Evolutionary conservation across 768 basidiomycete genomes (phyloP).

Genomic region (Galerina sulciceps): DNA sequence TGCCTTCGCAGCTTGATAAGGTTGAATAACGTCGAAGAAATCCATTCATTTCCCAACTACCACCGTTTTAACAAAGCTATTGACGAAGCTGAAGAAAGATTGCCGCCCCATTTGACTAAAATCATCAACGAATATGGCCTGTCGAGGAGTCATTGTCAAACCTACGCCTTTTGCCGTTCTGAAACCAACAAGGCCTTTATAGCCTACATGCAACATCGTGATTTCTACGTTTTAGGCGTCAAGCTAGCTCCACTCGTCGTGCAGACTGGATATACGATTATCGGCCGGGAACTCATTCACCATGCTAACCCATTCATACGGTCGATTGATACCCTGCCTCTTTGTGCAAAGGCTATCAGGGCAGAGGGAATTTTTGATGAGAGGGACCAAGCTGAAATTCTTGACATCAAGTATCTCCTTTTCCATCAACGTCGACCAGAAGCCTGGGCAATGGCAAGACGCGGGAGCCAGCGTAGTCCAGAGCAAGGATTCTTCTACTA

Average conservation of each 20-base stretch:
- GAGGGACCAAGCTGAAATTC: conserved; percentile 60
- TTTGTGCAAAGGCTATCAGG: conserved; percentile 61
- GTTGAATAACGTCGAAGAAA: conserved; percentile 47
- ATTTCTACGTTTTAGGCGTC: conserved; percentile 56
- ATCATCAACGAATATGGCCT: conserved; percentile 53
- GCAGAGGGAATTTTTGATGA: conserved; percentile 41
- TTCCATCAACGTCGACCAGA: conserved; percentile 51
- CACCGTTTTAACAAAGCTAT: conserved; percentile 46
- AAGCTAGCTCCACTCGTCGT: conserved; percentile 53
- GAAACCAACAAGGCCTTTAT: conserved; percentile 62
- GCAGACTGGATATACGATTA: conserved; percentile 62
- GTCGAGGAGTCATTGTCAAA: conserved; percentile 47
- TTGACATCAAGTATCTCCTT: conserved; percentile 65
- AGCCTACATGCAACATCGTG: conserved; percentile 44
- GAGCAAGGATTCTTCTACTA: conserved; percentile 69
- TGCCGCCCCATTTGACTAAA: conserved; percentile 51
- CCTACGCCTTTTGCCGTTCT: conserved; percentile 40
- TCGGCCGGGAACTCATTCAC: conserved; percentile 55
- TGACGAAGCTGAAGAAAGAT: conserved; percentile 35
- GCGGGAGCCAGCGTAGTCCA: conserved; percentile 57
- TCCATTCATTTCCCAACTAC: conserved; percentile 49
- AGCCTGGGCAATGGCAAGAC: conserved; percentile 50
- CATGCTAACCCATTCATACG: conserved; percentile 59
- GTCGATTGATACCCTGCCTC: conserved; percentile 63
- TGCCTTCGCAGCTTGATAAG: conserved; percentile 61